Evolutionary conservation across 768 basidiomycete genomes (phyloP).

Genomic region (Leccinum barrowsii): DNA sequence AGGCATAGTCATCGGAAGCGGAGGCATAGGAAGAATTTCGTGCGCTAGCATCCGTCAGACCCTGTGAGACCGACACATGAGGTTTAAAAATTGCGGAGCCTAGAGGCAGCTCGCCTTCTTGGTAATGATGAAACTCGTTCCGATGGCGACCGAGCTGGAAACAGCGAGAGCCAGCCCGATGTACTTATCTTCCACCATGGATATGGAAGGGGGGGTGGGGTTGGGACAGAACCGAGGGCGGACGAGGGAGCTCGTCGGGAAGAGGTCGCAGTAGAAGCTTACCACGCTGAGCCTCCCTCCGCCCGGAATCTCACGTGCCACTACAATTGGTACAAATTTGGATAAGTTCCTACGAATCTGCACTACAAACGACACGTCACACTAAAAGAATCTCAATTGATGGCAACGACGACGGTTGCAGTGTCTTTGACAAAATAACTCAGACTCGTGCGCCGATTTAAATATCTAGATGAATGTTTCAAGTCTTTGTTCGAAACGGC

Average conservation of each 20-base stretch:
- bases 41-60: conserved; percentile 80
- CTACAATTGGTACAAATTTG: conserved; percentile 10
- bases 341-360: neutral
- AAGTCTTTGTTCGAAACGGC: neutral
- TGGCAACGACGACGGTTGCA: neutral
- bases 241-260: conserved; percentile 5
- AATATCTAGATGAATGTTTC: neutral
- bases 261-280: conserved; percentile 2
- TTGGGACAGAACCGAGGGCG: neutral
- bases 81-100: conserved; percentile 4
- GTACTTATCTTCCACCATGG: conserved; percentile 90
- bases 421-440: neutral
- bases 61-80: conserved; percentile 45
- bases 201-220: conserved; percentile 4
- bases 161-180: conserved; percentile 90
- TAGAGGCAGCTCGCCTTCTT: conserved; percentile 71
- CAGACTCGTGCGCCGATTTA: neutral
- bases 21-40: conserved; percentile 45
- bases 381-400: neutral
- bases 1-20: conserved; percentile 81
- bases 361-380: neutral
- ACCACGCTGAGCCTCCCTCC: conserved; percentile 1
- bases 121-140: conserved; percentile 96
- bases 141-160: conserved; percentile 81
- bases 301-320: conserved; percentile 18